These are phyloP conservation scores for Colletotrichum filicis DNA, from an alignment of 2,329 filamentous ascomycete species.

Conservation along the genomic window DNA sequence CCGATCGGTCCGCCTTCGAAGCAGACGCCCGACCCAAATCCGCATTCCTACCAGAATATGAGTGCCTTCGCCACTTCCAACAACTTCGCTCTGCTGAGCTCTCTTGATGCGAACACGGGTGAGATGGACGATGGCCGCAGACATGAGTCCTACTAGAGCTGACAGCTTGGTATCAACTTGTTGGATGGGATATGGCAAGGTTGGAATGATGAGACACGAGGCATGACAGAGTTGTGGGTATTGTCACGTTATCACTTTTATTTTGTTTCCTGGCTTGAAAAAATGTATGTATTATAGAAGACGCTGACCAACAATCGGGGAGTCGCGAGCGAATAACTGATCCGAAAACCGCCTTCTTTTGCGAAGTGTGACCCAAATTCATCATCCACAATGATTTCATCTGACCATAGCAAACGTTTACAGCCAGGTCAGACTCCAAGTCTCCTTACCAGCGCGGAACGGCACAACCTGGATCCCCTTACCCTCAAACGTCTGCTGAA, in stretches of 20 bases:
- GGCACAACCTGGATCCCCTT: slow-evolving; percentile 72
- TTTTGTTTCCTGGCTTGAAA: slow-evolving; percentile 11
- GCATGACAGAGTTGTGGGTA: slow-evolving; percentile 13
- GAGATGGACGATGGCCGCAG: not conserved
- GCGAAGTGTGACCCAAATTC: not conserved
- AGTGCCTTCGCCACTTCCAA: not conserved
- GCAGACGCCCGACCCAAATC: slow-evolving; percentile 12
- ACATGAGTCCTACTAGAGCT: not conserved
- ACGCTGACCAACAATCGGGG: slow-evolving; percentile 19
- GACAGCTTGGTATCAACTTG: not conserved
- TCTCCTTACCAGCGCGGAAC: slow-evolving; percentile 71
- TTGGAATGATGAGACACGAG: slow-evolving; percentile 21
- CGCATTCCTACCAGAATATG: slow-evolving; percentile 5
- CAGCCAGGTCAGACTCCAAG: slow-evolving; percentile 64
- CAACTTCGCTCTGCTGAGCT: slow-evolving; percentile 5
- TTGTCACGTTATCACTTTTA: not conserved
- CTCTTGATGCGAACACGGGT: not conserved
- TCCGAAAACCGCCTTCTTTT: not conserved
- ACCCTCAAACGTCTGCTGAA: slow-evolving; percentile 64
- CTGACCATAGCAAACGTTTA: slow-evolving; percentile 24
- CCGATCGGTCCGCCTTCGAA: slow-evolving; percentile 43
- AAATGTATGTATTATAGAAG: slow-evolving; percentile 32
- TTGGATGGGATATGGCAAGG: not conserved
- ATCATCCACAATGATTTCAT: not conserved
- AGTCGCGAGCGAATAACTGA: not conserved